Percentiles rank a stretch among this genome's conserved stretches.
Evolutionary conservation across 805 yeast species (phyloP).

Genomic region (Yarrowia yakushimensis): DNA sequence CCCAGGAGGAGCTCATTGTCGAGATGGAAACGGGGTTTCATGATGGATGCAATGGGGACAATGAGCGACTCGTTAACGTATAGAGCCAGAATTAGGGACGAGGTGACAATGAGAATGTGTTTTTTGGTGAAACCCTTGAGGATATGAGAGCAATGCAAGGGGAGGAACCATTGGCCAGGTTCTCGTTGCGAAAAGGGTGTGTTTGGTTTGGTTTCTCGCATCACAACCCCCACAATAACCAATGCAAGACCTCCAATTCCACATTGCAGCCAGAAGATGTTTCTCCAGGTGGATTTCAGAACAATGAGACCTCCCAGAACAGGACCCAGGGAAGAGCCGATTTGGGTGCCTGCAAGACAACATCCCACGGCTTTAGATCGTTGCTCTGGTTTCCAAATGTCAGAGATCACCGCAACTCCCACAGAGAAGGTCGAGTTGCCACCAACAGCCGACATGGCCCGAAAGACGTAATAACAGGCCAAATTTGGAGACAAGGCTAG

Average conservation of each 20-base stretch:
- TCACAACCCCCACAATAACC: slow-evolving; percentile 45
- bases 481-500: slow-evolving; percentile 50
- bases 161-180: not conserved
- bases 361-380: slow-evolving; percentile 52
- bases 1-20: slow-evolving; percentile 49
- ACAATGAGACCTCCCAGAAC: slow-evolving; percentile 52
- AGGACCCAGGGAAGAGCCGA: slow-evolving; percentile 54
- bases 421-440: slow-evolving; percentile 55
- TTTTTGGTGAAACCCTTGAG: not conserved
- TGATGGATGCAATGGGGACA: slow-evolving; percentile 54
- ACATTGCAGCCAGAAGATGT: slow-evolving; percentile 49
- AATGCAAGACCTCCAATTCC: slow-evolving; percentile 43
- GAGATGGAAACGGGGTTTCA: slow-evolving; percentile 53
- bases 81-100: slow-evolving; percentile 48
- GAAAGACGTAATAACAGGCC: slow-evolving; percentile 52
- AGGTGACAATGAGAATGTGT: slow-evolving; percentile 36
- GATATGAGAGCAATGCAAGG: not conserved
- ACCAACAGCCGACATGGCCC: slow-evolving; percentile 49
- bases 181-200: not conserved
- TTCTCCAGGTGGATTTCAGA: slow-evolving; percentile 51
- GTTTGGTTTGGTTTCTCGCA: slow-evolving; percentile 34
- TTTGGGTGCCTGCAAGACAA: slow-evolving; percentile 49
- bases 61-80: slow-evolving; percentile 41
- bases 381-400: slow-evolving; percentile 48
- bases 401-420: slow-evolving; percentile 52